Evolutionary conservation across 2,329 filamentous ascomycete genomes (phyloP).

Genomic region (Hypoxylon sp.): DNA sequence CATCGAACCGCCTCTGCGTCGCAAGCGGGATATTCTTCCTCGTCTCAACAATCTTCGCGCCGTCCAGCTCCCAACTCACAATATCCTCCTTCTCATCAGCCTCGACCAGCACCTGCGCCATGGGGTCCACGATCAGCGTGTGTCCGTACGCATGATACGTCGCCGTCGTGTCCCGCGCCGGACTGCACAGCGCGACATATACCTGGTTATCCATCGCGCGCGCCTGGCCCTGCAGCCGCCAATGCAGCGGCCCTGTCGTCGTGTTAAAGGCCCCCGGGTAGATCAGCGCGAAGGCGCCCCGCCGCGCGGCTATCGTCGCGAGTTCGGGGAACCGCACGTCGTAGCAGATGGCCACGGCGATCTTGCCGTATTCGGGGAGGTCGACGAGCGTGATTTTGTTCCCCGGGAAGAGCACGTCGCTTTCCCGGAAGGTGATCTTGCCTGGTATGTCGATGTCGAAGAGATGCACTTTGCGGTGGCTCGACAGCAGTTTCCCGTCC

Average conservation of each 20-base stretch:
- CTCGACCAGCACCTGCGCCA: constrained; percentile 84
- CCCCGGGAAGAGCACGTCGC: constrained; percentile 87
- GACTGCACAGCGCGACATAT: constrained; percentile 93
- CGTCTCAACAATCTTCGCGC: constrained; percentile 77
- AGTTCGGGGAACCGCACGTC: constrained; percentile 97
- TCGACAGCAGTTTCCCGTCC: constrained; percentile 81
- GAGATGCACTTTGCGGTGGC: constrained; percentile 92
- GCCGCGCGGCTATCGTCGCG: constrained; percentile 87
- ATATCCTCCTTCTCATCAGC: constrained; percentile 83
- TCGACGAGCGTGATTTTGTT: constrained; percentile 88
- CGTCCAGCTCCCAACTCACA: constrained; percentile 78
- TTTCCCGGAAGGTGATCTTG: constrained; percentile 92
- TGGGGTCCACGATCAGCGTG: constrained; percentile 87
- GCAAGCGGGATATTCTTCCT: constrained; percentile 87
- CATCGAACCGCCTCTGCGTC: constrained; percentile 89
- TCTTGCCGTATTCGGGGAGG: constrained; percentile 86
- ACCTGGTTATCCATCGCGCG: constrained; percentile 94
- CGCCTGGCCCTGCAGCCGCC: constrained; percentile 84
- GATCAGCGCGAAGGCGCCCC: constrained; percentile 86
- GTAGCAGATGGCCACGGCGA: constrained; percentile 95
- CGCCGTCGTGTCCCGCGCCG: constrained; percentile 82
- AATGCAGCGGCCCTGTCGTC: constrained; percentile 92
- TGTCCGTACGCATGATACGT: constrained; percentile 94
- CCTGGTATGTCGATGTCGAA: constrained; percentile 99
- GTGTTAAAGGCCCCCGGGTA: constrained; percentile 98